A percentile compares a stretch with the other conserved stretches of the same genome.
phyloP scores from a whole-genome alignment of 2,329 filamentous ascomycete species.

The Aphanoascus verrucosus region DNA sequence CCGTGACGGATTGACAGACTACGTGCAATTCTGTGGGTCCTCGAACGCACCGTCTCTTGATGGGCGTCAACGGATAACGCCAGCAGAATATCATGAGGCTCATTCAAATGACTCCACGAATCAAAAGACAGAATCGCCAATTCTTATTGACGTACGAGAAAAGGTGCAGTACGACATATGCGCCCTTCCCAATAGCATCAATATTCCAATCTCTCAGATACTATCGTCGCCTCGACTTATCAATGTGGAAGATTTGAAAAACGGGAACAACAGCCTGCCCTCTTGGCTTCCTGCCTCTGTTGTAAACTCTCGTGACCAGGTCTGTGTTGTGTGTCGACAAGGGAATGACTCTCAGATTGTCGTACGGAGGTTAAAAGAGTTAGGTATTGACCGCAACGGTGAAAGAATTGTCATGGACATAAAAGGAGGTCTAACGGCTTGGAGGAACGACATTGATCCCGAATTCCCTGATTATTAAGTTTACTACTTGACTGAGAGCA shows the following conservation, averaged over 20 bases:
- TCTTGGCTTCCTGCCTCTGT: slow-evolving; percentile 4
- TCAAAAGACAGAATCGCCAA: slow-evolving; percentile 28
- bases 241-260: not conserved
- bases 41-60: slow-evolving; percentile 44
- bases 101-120: not conserved
- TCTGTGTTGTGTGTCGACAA: slow-evolving; percentile 40
- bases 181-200: slow-evolving; percentile 63
- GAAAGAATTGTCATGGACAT: slow-evolving; percentile 33
- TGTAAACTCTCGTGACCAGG: slow-evolving; percentile 16
- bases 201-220: slow-evolving; percentile 37
- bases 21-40: slow-evolving; percentile 74
- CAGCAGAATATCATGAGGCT: slow-evolving; percentile 44
- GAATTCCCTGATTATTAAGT: slow-evolving; percentile 33
- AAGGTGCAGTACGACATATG: slow-evolving; percentile 75
- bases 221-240: slow-evolving; percentile 20
- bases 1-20: slow-evolving; percentile 59
- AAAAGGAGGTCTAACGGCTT: slow-evolving; percentile 34
- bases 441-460: slow-evolving; percentile 34
- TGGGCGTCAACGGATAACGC: slow-evolving; percentile 57
- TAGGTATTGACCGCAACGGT: slow-evolving; percentile 27
- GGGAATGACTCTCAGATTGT: slow-evolving; percentile 42
- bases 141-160: slow-evolving; percentile 75
- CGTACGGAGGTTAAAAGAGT: slow-evolving; percentile 33
- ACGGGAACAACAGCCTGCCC: not conserved
- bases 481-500: not conserved